Evolutionary conservation across 1,284 basidiomycete genomes (phyloP), one percentile per base, ranked within the genome.

Genomic region (Megacollybia platyphylla): DNA sequence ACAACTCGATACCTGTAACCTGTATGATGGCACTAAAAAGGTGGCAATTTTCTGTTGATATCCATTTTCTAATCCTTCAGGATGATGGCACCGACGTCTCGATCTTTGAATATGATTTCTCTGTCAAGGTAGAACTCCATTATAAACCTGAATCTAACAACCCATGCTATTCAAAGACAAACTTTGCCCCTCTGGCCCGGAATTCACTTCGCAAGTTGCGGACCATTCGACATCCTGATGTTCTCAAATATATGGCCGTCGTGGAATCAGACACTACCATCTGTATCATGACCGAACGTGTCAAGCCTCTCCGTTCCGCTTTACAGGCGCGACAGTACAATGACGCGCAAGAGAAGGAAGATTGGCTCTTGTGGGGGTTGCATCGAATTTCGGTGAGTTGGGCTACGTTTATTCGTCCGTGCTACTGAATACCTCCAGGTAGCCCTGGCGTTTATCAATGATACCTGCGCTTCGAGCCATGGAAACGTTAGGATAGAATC

Each of bases 301-400:
- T 97, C 5, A 70, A 76, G 15, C 89, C 91, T 2, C 64, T 98
- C 5, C 68, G 74, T 28, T 62, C 66, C n/a, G 74, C 76, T 1
- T 59, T 93, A 36, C 65, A 73, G 29, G 67, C 76, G 26, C 85
- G 78, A 76, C 66, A 74, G 17, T 66, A 67, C 35, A 85, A 80
- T 52, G 69, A 63, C 53, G 67, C 63, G 39, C 77, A 75, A 49
- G 80, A 80, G 47, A 70, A 66, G 48, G 82, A 90, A 50, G 88
- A 94, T 50, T 97, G 91, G 90, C 62, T 94, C 29, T 63, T 91
- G 3, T 98, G 94, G 94, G 94, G 94, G 5, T 63, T 97, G 11
- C 87, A 91, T 62, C 76, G 88, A 41, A 75, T 97, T 46, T 85
- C 89, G 46, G 90, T 93, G 48, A 53, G 84, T 71, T 28, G n/a